Conservation (phyloP, 371 early-diverging fungal species). For the Rhizomucor pusillus region DNA sequence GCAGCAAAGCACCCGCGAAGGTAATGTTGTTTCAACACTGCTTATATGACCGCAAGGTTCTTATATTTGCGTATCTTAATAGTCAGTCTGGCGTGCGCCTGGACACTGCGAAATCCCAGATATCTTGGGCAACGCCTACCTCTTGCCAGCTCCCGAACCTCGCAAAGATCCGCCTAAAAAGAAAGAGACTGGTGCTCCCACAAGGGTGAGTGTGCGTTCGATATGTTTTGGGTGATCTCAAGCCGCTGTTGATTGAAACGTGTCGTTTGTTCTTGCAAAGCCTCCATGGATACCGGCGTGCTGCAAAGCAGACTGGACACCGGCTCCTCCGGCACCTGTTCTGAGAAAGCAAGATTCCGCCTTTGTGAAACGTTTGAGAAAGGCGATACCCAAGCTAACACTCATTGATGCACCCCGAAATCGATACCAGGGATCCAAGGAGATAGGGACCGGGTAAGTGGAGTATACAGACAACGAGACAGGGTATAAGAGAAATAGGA, state of each 20-base stretch:
- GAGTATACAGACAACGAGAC: not conserved
- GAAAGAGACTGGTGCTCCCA: not conserved
- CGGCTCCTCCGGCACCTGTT: constrained; percentile 18
- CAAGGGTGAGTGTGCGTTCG: constrained; percentile 7
- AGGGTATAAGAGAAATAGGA: too few relatives aligned
- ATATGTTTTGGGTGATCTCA: too few relatives aligned
- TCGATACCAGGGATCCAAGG: constrained; percentile 24
- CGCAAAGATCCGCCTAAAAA: constrained; percentile 5
- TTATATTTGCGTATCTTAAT: not conserved
- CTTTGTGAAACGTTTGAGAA: constrained; percentile 24
- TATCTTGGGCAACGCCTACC: constrained; percentile 46
- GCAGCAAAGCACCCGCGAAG: constrained; percentile 1
- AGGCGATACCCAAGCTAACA: constrained; percentile 23
- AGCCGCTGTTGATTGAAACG: not conserved
- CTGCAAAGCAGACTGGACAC: constrained; percentile 14
- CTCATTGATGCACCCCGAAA: constrained; percentile 15
- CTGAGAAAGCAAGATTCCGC: constrained; percentile 15
- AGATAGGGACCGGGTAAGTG: constrained; percentile 28
- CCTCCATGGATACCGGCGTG: constrained; percentile 30
- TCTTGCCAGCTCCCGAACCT: constrained; percentile 11
- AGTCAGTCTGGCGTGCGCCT: constrained; percentile 35
- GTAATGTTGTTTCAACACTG: not conserved
- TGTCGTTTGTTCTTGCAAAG: constrained; percentile 5
- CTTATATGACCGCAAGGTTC: not conserved
- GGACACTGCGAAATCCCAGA: constrained; percentile 49